Evolutionary conservation across 164 flowering plant species (phyloP).

Genomic region (Tinospora cordifolia): DNA sequence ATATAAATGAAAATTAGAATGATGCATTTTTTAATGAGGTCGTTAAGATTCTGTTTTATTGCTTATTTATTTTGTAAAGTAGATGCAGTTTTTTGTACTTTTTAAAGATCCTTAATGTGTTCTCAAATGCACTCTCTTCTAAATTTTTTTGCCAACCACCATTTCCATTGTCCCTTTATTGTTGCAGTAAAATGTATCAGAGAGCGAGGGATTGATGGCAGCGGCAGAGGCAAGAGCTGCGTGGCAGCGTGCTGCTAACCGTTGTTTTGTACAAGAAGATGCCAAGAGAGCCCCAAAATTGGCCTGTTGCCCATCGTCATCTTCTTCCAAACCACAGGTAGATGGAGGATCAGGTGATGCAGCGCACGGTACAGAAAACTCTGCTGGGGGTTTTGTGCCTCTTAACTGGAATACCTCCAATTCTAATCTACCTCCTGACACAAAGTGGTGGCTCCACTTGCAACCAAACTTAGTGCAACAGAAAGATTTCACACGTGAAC

Average conservation of each 20-base stretch:
- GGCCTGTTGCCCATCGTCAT: constrained; percentile 50
- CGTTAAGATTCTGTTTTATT: neutral
- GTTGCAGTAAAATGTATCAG: constrained; percentile 18
- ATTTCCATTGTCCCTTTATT: constrained; percentile 1
- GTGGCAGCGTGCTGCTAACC: constrained; percentile 88
- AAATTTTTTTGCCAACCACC: neutral
- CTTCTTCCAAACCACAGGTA: constrained; percentile 25
- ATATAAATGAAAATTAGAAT: too few relatives aligned
- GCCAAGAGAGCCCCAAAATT: constrained; percentile 71
- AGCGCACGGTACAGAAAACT: constrained; percentile 17
- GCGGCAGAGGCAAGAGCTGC: constrained; percentile 93
- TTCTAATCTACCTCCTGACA: constrained; percentile 27
- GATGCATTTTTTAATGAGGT: neutral
- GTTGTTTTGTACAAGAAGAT: constrained; percentile 93
- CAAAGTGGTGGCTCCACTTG: constrained; percentile 43
- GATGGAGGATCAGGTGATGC: constrained; percentile 22
- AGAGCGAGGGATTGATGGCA: constrained; percentile 48
- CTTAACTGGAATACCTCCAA: constrained; percentile 25
- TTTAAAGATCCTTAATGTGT: neutral
- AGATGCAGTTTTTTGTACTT: neutral
- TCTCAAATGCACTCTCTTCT: neutral
- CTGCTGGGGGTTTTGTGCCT: constrained; percentile 21
- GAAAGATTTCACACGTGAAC: constrained; percentile 28
- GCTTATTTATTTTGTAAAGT: neutral
- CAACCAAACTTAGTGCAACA: constrained; percentile 30